Evolutionary conservation across 768 basidiomycete species (phyloP), one percentile per base, ranked within the genome.

Genomic region (Tylopilus balloui): DNA sequence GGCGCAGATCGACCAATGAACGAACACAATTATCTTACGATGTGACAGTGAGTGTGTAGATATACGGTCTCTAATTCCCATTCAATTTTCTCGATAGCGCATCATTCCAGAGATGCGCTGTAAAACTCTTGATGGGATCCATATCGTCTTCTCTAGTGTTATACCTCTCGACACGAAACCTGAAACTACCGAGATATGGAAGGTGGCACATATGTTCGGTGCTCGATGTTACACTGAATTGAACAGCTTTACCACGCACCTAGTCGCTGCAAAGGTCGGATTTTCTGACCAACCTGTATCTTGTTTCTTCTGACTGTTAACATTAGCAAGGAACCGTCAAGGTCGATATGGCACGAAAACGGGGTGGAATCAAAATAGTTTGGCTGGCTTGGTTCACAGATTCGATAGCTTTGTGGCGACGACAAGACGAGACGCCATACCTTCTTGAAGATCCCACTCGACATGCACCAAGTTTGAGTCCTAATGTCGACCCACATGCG

Each of bases 91-190:
- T 56, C 32, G 34, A 7, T 58, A 97, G 94, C 70, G 67, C 45
- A 96, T 99, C 55, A 94, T 98, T 44, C 90, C 91, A 13, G 72
- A 74, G 46, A 76, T 95, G 67, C 86, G 95, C 45, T 63, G 73
- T 20, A 78, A 81, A 57, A 86, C 90, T 0, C 76, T 98, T n/a
- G 75, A 77, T 29, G 89, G 87, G 24, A 77, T 85, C 24, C 81
- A 88, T 60, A 78, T 99, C 27, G 75, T 95, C 29, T 98, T 99
- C 69, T 97, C 95, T 1, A 91, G 93, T 48, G 83, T 99, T 34
- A 93, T 98, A 48, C 93, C 95, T 4, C 78, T 94, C n/a, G 86
- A 92, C 59, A 84, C 82, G 3, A 74, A 71, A 48, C 87, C 91
- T 31, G 85, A 92, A 65, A 74, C 75, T 41, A 88, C 79, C 43